phyloP scores from a whole-genome alignment of 176 grass and related monocot species.

The Saccharum officinarum region DNA sequence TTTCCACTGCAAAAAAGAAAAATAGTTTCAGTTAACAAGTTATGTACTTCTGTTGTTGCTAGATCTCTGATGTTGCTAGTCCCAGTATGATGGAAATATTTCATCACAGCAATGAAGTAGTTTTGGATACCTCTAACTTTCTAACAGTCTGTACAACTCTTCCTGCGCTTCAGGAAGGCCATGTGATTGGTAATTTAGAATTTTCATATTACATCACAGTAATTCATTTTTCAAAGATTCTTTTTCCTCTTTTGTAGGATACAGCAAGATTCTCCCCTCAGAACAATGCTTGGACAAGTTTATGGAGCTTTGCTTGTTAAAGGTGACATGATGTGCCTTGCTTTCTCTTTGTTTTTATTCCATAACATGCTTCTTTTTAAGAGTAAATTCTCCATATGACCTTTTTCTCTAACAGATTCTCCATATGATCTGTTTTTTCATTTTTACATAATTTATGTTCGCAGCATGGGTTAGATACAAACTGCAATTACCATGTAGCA shows the following conservation, averaged over 20 bases:
- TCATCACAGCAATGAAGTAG: conserved; percentile 33
- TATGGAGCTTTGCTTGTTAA: conserved; percentile 64
- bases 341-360: conserved; percentile 21
- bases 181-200: conserved; percentile 61
- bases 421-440: background rate
- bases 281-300: conserved; percentile 61
- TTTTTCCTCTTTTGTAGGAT: conserved; percentile 43
- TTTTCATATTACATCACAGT: conserved; percentile 16
- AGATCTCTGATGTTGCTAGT: conserved; percentile 60
- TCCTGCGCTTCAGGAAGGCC: conserved; percentile 66
- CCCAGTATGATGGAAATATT: conserved; percentile 51
- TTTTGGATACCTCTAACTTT: conserved; percentile 43
- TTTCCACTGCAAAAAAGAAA: conserved; percentile 23
- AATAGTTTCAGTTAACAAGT: background rate
- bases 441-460: conserved; percentile 15
- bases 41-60: conserved; percentile 25
- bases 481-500: conserved; percentile 50
- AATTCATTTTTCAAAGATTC: conserved; percentile 19
- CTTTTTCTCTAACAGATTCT: background rate
- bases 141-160: conserved; percentile 61
- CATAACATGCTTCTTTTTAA: background rate
- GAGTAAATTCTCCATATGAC: background rate
- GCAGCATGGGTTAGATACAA: conserved; percentile 71
- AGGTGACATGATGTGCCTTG: conserved; percentile 49
- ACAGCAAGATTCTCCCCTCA: conserved; percentile 60